These are phyloP conservation scores for Pseudocercospora fuligena DNA, from an alignment of 2,329 filamentous ascomycete species.

Conservation along the genomic window DNA sequence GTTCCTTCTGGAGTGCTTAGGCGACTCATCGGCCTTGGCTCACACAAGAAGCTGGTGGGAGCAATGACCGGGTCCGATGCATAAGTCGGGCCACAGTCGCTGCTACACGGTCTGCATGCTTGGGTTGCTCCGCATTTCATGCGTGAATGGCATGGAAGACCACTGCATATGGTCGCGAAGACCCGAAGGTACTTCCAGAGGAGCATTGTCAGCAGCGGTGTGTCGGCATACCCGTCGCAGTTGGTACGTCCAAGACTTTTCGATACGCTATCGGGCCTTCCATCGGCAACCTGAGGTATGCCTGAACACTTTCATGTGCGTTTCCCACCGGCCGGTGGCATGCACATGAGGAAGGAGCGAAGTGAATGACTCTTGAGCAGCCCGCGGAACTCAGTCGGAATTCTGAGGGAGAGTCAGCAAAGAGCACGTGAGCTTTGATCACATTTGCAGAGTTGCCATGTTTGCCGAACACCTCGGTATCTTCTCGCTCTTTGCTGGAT, in stretches of 20 bases:
- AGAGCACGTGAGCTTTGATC: background rate
- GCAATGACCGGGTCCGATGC: background rate
- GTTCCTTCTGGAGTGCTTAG: background rate
- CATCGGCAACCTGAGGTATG: background rate
- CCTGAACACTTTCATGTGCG: background rate
- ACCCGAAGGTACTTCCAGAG: background rate
- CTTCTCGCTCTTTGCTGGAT: background rate
- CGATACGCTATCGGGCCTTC: background rate
- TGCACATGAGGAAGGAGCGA: background rate
- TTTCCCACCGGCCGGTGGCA: no score
- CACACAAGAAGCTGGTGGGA: background rate
- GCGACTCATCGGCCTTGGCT: slow-evolving; percentile 1
- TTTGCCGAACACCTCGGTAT: slow-evolving; percentile 9
- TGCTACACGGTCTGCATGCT: no score
- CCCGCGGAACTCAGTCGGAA: background rate
- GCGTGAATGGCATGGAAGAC: background rate
- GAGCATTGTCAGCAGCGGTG: background rate
- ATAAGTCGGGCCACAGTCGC: background rate
- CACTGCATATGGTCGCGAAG: background rate
- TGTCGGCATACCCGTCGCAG: background rate
- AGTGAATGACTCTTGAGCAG: background rate
- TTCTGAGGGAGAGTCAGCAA: background rate
- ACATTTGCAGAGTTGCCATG: background rate
- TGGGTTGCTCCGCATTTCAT: background rate
- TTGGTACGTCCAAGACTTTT: background rate